Evolutionary conservation across 192 early-diverging fungal species (phyloP).

Genomic region (Coemansia umbellata): DNA sequence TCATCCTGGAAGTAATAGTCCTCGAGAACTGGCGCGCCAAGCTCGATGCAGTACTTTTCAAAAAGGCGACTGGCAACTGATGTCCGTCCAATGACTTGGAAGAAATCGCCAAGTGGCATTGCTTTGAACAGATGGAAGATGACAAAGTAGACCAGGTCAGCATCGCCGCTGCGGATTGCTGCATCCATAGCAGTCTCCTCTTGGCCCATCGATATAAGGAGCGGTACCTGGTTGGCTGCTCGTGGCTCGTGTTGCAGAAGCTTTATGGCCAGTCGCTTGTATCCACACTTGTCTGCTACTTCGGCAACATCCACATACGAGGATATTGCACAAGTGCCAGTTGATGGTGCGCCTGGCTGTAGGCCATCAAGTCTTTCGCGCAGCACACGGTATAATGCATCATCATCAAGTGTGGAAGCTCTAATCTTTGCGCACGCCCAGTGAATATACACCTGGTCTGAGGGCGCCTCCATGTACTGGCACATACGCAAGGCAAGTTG

Average conservation of each 20-base stretch:
- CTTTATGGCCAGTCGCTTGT: constrained; percentile 70
- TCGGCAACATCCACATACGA: constrained; percentile 93
- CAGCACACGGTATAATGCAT: constrained; percentile 74
- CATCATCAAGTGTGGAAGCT: constrained; percentile 74
- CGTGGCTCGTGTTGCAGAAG: constrained; percentile 92
- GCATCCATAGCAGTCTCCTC: constrained; percentile 83
- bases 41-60: constrained; percentile 77
- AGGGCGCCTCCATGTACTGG: constrained; percentile 74
- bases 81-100: constrained; percentile 74
- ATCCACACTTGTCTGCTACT: constrained; percentile 80
- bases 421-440: constrained; percentile 98
- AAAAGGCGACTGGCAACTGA: constrained; percentile 75
- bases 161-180: constrained; percentile 92
- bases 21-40: constrained; percentile 71
- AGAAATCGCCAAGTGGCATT: constrained; percentile 81
- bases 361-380: constrained; percentile 71
- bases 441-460: constrained; percentile 81
- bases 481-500: constrained; percentile 82
- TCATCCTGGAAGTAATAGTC: constrained; percentile 99
- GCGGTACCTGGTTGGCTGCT: constrained; percentile 90
- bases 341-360: constrained; percentile 11
- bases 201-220: constrained; percentile 90
- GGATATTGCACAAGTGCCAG: constrained; percentile 51
- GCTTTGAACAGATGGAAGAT: constrained; percentile 88
- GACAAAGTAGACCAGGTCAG: constrained; percentile 93